These are phyloP conservation scores for Kluyveromyces starmeri DNA, from an alignment of 805 yeast species.

Conservation along the genomic window DNA sequence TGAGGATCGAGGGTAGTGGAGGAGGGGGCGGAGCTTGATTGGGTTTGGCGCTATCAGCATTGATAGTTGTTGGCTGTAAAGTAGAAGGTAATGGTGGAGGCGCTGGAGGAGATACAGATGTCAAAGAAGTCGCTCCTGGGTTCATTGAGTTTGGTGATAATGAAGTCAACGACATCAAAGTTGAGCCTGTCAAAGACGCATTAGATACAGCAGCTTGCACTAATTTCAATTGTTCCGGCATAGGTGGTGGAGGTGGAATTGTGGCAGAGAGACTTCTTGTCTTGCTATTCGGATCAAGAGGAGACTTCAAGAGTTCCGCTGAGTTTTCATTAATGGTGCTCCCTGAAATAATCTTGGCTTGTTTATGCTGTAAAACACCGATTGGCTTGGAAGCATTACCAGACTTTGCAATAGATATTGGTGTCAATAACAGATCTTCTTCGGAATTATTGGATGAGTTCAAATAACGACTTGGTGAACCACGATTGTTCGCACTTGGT, in stretches of 20 bases:
- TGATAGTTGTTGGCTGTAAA: neutral
- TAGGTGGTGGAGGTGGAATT: too few relatives aligned
- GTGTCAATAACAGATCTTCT: conserved; percentile 3
- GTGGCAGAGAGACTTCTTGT: too few relatives aligned
- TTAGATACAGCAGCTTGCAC: too few relatives aligned
- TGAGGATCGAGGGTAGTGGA: conserved; percentile 25
- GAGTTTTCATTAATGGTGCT: too few relatives aligned
- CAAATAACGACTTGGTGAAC: neutral
- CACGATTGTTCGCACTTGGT: neutral
- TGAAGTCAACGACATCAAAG: neutral
- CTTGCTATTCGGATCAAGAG: too few relatives aligned
- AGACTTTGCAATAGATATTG: neutral
- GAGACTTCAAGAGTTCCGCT: too few relatives aligned
- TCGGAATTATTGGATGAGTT: conserved; percentile 1
- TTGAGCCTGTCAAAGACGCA: too few relatives aligned
- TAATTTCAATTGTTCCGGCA: too few relatives aligned
- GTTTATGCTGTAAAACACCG: too few relatives aligned
- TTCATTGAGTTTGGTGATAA: neutral
- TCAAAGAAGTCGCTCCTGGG: conserved; percentile 26
- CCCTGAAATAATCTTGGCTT: too few relatives aligned
- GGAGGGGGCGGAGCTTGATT: conserved; percentile 32
- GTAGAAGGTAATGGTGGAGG: conserved; percentile 30
- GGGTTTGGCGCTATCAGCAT: conserved; percentile 13
- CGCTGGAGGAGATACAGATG: conserved; percentile 14
- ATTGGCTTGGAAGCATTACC: too few relatives aligned